These are phyloP conservation scores for Aspergillus sp. DNA, from an alignment of 2,329 filamentous ascomycete genomes.

Conservation along the genomic window DNA sequence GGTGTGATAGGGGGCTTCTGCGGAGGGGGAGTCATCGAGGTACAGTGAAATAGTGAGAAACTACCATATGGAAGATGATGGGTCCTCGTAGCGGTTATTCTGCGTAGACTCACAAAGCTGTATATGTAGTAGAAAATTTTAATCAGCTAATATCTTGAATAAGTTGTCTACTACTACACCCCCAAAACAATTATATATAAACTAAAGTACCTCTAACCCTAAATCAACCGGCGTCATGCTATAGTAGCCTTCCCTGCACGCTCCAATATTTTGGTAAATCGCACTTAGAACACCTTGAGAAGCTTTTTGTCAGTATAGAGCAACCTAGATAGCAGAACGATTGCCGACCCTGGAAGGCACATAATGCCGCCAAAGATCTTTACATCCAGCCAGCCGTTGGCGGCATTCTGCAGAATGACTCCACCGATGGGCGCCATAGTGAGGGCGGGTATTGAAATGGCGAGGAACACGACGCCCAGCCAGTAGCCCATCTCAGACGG, in stretches of 20 bases:
- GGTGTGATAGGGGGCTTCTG: too few relatives aligned
- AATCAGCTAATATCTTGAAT: too few relatives aligned
- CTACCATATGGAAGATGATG: too few relatives aligned
- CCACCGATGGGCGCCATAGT: constrained; percentile 10
- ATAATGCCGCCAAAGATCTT: constrained; percentile 7
- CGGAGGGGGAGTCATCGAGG: too few relatives aligned
- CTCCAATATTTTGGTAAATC: not conserved
- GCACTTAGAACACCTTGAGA: constrained; percentile 1
- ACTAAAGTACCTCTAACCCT: not conserved
- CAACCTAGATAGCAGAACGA: constrained; percentile 2
- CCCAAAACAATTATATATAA: too few relatives aligned
- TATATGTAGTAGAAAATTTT: too few relatives aligned
- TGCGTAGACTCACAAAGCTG: too few relatives aligned
- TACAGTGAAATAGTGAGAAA: too few relatives aligned
- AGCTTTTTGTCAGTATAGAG: constrained; percentile 2
- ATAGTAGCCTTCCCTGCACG: not conserved
- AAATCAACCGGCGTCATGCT: not conserved
- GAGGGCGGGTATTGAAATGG: constrained; percentile 3
- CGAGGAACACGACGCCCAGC: constrained; percentile 7
- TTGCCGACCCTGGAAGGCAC: constrained; percentile 1
- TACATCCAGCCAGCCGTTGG: not conserved
- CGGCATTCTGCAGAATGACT: constrained; percentile 1
- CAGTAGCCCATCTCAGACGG: constrained; percentile 8
- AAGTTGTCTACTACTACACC: too few relatives aligned
- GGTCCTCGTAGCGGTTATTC: too few relatives aligned